phyloP scores from a whole-genome alignment of 1,284 basidiomycete genomes.

The Volvariella surrecta region DNA sequence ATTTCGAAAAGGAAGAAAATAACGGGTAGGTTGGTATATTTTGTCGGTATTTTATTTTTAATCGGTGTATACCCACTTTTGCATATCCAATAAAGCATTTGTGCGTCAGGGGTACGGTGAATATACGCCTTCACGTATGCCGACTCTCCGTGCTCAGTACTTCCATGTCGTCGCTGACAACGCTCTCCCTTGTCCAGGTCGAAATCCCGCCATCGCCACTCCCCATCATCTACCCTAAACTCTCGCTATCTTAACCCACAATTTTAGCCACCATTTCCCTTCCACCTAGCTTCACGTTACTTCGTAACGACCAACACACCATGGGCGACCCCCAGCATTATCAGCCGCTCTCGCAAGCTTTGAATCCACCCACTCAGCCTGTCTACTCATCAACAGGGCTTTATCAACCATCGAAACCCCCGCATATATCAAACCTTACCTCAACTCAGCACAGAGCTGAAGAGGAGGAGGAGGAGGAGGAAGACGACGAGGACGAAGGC shows the following conservation, averaged over 20 bases:
- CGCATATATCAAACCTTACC: slow-evolving; percentile 1
- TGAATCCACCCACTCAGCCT: slow-evolving; percentile 45
- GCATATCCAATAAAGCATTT: slow-evolving; percentile 1
- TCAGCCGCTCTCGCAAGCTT: slow-evolving; percentile 69
- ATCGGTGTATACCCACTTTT: not conserved
- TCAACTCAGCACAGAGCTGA: slow-evolving; percentile 19
- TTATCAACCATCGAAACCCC: slow-evolving; percentile 18
- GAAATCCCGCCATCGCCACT: not conserved
- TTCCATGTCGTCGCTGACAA: not conserved
- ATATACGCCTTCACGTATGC: slow-evolving; percentile 1
- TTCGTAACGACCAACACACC: not conserved
- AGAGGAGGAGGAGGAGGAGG: slow-evolving; percentile 50
- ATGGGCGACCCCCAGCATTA: slow-evolving; percentile 76
- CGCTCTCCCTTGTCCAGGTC: not conserved
- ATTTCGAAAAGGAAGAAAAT: not conserved
- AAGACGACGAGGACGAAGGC: slow-evolving; percentile 62
- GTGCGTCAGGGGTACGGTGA: slow-evolving; percentile 1
- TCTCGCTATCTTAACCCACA: not conserved
- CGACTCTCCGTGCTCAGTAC: not conserved
- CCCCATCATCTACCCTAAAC: not conserved
- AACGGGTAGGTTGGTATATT: not conserved
- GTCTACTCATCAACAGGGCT: slow-evolving; percentile 19
- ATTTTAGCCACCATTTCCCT: not conserved
- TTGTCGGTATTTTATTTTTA: slow-evolving; percentile 2
- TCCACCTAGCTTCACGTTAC: not conserved